Base-by-base conservation (phyloP, 768 basidiomycete species). In the Asterophora parasitica region DNA sequence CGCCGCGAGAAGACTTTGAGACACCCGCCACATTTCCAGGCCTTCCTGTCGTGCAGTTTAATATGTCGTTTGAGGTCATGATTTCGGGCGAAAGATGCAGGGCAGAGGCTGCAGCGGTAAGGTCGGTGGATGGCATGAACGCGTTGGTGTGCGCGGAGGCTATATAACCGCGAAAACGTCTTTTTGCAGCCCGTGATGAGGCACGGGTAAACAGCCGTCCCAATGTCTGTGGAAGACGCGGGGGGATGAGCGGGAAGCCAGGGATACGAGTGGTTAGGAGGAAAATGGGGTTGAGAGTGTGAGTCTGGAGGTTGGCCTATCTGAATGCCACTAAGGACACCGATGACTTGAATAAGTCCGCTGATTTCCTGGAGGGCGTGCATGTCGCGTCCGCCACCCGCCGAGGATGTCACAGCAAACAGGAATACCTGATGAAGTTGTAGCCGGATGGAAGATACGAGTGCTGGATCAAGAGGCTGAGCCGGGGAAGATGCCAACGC, bases 51-150 rank as follows among this genome's bases (percentile, higher is more conserved):
- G 61, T 90, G 88, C 32, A 85, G 66, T 56, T 79, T 80, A 41
- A 77, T 60, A 62, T 90, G 88, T n/a, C 88, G 78, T 65, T 86
- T 88, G 39, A 88, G 72, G 61, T 89, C 88, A 53, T 89, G 87
- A 52, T 84, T 86, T 40, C 88, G 77, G 3, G 82, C 79, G 63
- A 90, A 90, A 12, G 84, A 83, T 4, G 85, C 85, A 5, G 87
- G 81, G 49, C 88, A 90, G 3, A 66, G 61, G 1, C 60, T 65
- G 54, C 88, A 88, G 12, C 77, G 75, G 62, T 75, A 84, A 0
- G 86, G 85, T 7, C 85, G 78, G 53, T 83, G 78, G 0, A 70
- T 61, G 3, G 83, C 71, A 56, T 89, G 87, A 26, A 78, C 63
- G 32, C 79, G 81, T 57, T 86, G 80, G 63, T 91, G 88, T 2